Conservation (phyloP, 1,284 basidiomycete species). For the Austroboletus niveus region DNA sequence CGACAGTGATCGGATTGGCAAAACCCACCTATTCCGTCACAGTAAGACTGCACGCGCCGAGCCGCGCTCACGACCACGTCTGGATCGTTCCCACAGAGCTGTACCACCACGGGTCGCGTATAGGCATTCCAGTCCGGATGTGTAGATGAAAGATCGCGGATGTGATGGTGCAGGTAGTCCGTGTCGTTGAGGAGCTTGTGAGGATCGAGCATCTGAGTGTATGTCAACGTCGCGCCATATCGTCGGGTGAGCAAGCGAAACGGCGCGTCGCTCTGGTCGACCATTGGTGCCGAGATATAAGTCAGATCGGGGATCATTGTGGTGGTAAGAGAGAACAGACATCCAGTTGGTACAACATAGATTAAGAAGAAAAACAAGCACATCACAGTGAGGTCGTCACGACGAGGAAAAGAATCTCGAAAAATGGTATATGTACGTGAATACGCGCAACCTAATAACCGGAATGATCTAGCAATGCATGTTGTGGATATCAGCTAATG, state of each 20-base stretch:
- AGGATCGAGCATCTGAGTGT: conserved; percentile 72
- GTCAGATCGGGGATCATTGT: conserved; percentile 38
- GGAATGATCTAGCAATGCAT: conserved; percentile 27
- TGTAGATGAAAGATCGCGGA: conserved; percentile 47
- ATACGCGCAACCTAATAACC: conserved; percentile 8
- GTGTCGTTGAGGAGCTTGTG: conserved; percentile 55
- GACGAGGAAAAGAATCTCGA: background rate
- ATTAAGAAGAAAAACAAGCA: conserved; percentile 1
- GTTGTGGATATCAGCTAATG: conserved; percentile 19
- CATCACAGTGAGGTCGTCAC: background rate
- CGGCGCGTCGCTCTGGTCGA: conserved; percentile 71
- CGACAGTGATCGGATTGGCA: background rate
- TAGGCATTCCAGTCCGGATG: conserved; percentile 20
- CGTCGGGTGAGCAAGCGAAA: conserved; percentile 58
- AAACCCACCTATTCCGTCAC: conserved; percentile 61
- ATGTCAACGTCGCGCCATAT: conserved; percentile 61
- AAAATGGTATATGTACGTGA: conserved; percentile 19
- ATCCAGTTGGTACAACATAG: conserved; percentile 12
- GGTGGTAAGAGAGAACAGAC: background rate
- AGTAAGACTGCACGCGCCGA: conserved; percentile 50
- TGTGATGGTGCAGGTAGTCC: conserved; percentile 59
- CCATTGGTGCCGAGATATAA: conserved; percentile 62
- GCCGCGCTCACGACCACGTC: conserved; percentile 58
- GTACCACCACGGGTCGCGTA: conserved; percentile 59
- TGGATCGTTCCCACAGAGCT: conserved; percentile 69